Base-by-base conservation (phyloP, 441 rosid species). In the Erodium moschatum region DNA sequence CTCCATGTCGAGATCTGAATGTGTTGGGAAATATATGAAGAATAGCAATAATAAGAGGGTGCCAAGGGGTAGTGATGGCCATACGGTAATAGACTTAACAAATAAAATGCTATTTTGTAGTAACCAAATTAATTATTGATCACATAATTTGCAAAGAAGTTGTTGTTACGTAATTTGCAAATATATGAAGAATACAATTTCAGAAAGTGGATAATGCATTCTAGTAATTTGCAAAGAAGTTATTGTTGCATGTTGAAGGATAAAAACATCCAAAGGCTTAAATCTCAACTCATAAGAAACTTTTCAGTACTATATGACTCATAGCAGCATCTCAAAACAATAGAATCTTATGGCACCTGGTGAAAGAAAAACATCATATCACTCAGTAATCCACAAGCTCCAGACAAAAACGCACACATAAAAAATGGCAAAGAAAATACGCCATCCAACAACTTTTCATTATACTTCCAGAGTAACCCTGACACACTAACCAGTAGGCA, bases 1-100 rank as follows among this genome's bases (percentile, higher is more conserved):
- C 85, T 75, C 87, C 95, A 74, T 95, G 90, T 42, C 86, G 85
- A 70, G 81, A 81, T 61, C 99, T 95, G 82, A 64, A 69, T 77
- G 69, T 0, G 11, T 65, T 33, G 50, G 27, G 35, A 24, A 58
- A 54, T 20, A 68, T 18, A 16, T 58, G 64, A 40, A 64, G 9
- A 70, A 69, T 5, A 68, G 6, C 7, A 18, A 18, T 48, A 48
- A 48, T 3, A 6, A 6, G 54, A 2, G 16, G 12, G 54, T 48
- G 46, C 46, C 54, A 48, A n/a, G 54, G n/a, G 54, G 54, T 48
- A n/a, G 54, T 7, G 7, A 54, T 54, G 24, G 20, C 20, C 24
- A 18, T 54, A 54, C 61, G 18, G 6, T 54, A 24, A 54, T 54
- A 24, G 61, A 54, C 61, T 54, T 54, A 19, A 54, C 61, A 54